These are phyloP conservation scores for Pulveroboletus sp. DNA, from an alignment of 768 basidiomycete genomes.

Conservation along the genomic window DNA sequence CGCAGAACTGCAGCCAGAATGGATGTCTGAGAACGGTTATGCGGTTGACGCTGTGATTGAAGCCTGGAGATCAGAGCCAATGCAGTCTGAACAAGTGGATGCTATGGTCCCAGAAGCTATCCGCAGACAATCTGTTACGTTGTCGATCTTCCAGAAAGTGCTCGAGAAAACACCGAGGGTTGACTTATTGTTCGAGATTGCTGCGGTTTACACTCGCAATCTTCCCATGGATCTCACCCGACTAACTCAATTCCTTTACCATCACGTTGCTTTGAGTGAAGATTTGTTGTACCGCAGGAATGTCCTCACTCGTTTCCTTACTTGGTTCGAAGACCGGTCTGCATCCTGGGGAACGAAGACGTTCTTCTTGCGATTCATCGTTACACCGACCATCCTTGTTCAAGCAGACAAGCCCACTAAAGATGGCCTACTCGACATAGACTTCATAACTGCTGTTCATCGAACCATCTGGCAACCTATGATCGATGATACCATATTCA, in stretches of 20 bases:
- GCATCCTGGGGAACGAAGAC: slow-evolving; percentile 74
- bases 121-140: slow-evolving; percentile 59
- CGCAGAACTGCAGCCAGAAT: slow-evolving; percentile 55
- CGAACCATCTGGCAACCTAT: slow-evolving; percentile 79
- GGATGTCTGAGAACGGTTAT: slow-evolving; percentile 64
- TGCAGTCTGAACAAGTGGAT: slow-evolving; percentile 41
- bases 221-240: slow-evolving; percentile 77
- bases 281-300: slow-evolving; percentile 72
- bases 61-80: slow-evolving; percentile 60
- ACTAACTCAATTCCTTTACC: slow-evolving; percentile 80
- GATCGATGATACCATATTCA: slow-evolving; percentile 47
- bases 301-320: slow-evolving; percentile 77
- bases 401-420: slow-evolving; percentile 57
- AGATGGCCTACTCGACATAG: slow-evolving; percentile 62
- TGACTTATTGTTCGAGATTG: slow-evolving; percentile 85
- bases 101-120: slow-evolving; percentile 44
- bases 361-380: slow-evolving; percentile 70
- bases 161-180: slow-evolving; percentile 70
- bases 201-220: slow-evolving; percentile 73
- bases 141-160: slow-evolving; percentile 73
- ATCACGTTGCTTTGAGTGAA: slow-evolving; percentile 72
- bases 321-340: slow-evolving; percentile 68
- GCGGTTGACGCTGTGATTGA: slow-evolving; percentile 68
- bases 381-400: slow-evolving; percentile 82
- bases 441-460: slow-evolving; percentile 67